Conservation (phyloP, 305 asterid species). For the Fraxinus velutina region DNA sequence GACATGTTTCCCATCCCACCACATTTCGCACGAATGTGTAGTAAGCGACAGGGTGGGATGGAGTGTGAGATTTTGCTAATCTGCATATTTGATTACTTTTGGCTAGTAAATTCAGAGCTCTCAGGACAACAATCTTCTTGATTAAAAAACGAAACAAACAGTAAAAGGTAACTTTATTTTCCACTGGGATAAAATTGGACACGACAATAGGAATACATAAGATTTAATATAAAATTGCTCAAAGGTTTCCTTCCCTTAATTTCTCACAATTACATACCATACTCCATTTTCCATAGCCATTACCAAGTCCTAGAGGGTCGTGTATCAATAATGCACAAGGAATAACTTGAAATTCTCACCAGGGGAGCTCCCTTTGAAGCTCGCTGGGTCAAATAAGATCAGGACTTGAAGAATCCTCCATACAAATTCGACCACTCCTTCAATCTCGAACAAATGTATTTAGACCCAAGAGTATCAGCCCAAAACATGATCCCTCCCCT, state of each 20-base stretch:
- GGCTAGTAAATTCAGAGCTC: neutral
- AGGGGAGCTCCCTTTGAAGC: conserved; percentile 74
- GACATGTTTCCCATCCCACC: neutral
- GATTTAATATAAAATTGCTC: neutral
- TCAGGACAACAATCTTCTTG: neutral
- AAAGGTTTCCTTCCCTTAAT: neutral
- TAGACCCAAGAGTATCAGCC: conserved; percentile 88
- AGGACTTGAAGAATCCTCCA: conserved; percentile 84
- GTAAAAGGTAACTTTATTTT: neutral
- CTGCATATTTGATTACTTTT: too few relatives aligned
- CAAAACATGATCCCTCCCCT: conserved; percentile 92
- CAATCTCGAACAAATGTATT: conserved; percentile 67
- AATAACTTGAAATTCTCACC: conserved; percentile 46
- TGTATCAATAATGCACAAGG: neutral
- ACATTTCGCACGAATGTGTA: neutral
- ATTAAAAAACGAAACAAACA: too few relatives aligned
- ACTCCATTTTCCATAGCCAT: conserved; percentile 12
- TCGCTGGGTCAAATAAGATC: conserved; percentile 79
- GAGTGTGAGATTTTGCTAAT: neutral
- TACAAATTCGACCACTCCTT: conserved; percentile 73
- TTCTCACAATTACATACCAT: conserved; percentile 17
- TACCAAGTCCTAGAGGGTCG: neutral
- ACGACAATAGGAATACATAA: neutral
- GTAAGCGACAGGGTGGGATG: neutral
- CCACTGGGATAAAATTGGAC: neutral